These are phyloP conservation scores for Esteya vermicola DNA, from an alignment of 2,329 filamentous ascomycete species.

Conservation along the genomic window DNA sequence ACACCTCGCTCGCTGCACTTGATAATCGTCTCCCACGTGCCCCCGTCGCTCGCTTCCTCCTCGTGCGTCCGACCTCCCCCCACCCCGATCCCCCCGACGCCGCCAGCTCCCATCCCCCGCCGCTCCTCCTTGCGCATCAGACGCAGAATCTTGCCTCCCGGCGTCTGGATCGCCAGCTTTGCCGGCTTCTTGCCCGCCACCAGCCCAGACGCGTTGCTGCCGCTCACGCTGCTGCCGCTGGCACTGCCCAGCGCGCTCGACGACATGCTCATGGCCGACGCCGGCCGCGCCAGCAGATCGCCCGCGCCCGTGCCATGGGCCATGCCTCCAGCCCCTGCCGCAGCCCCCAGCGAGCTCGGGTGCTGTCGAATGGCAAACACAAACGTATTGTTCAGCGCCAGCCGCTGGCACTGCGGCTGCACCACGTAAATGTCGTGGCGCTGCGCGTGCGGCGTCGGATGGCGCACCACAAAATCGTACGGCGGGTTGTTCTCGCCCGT, in stretches of 20 bases:
- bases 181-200: conserved; percentile 63
- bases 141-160: conserved; percentile 84
- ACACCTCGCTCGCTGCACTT: conserved; percentile 72
- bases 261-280: conserved; percentile 51
- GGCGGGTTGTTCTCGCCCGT: conserved; percentile 84
- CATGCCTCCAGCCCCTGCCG: conserved; percentile 19
- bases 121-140: conserved; percentile 69
- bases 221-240: conserved; percentile 23
- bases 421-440: conserved; percentile 94
- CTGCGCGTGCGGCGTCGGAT: conserved; percentile 95
- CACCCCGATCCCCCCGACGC: conserved; percentile 27
- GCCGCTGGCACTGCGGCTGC: conserved; percentile 78
- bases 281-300: conserved; percentile 47
- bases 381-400: conserved; percentile 93
- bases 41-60: conserved; percentile 53
- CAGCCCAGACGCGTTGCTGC: conserved; percentile 31
- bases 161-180: conserved; percentile 88
- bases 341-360: conserved; percentile 40
- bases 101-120: conserved; percentile 28
- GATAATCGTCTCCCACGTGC: conserved; percentile 79
- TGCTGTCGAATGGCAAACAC: conserved; percentile 94
- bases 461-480: conserved; percentile 83
- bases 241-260: conserved; percentile 34
- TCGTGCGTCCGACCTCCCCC: conserved; percentile 25
- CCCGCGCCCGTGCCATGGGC: not conserved